Conservation (phyloP, 2,329 filamentous ascomycete species). For the Cladorrhinum sp. region DNA sequence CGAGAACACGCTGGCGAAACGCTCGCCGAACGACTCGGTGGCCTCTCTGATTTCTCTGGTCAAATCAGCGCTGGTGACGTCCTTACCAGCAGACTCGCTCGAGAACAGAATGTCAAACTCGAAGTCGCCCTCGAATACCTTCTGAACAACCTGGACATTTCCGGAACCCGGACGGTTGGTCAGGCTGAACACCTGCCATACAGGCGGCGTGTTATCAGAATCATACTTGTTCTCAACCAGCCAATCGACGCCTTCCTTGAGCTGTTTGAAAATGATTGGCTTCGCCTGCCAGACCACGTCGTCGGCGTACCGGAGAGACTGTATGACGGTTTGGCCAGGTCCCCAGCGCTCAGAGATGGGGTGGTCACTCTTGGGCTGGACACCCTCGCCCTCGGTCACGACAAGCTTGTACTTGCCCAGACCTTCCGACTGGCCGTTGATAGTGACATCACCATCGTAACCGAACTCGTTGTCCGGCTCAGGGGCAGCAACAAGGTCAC, state of each 20-base stretch:
- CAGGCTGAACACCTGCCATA: constrained; percentile 82
- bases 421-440: constrained; percentile 66
- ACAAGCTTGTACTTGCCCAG: constrained; percentile 79
- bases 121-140: constrained; percentile 84
- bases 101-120: constrained; percentile 93
- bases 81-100: constrained; percentile 63
- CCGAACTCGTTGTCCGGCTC: constrained; percentile 47
- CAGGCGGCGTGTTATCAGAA: constrained; percentile 67
- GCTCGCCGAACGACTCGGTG: constrained; percentile 66
- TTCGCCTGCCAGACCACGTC: constrained; percentile 67
- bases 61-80: constrained; percentile 59
- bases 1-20: constrained; percentile 69
- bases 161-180: constrained; percentile 64
- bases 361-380: constrained; percentile 63
- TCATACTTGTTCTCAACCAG: constrained; percentile 47
- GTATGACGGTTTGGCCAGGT: constrained; percentile 71
- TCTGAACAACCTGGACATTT: constrained; percentile 86
- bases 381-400: constrained; percentile 66
- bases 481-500: constrained; percentile 59
- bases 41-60: constrained; percentile 65
- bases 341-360: constrained; percentile 65
- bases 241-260: constrained; percentile 50
- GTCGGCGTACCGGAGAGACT: constrained; percentile 63
- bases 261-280: constrained; percentile 49
- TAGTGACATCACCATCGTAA: constrained; percentile 59